Percentiles rank a stretch among this genome's conserved stretches.
Conservation (phyloP, 139 green algal species). For the Chlamydomonas schloesseri region DNA sequence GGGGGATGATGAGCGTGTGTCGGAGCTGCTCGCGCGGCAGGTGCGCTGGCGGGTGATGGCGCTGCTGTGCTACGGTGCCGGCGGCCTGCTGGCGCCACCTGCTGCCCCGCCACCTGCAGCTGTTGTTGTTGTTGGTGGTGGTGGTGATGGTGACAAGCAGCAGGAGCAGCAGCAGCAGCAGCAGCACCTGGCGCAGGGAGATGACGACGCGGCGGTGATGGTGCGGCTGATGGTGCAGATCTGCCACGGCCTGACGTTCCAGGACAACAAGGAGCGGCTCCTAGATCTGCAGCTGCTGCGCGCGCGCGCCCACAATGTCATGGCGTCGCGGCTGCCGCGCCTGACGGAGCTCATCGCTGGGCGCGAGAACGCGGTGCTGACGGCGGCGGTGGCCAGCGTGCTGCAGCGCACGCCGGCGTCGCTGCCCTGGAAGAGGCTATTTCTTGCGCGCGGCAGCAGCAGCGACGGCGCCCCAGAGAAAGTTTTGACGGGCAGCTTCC, state of each 20-base stretch:
- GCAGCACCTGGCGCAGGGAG: no score
- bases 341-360: constrained; percentile 11
- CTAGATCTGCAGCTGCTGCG: constrained; percentile 17
- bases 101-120: constrained; percentile 30
- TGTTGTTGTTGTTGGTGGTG: no score
- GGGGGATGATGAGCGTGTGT: background rate
- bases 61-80: constrained; percentile 35
- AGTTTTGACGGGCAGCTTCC: no score
- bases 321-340: background rate
- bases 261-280: background rate
- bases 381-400: background rate
- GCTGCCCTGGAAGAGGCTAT: no score
- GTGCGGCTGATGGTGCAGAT: constrained; percentile 48
- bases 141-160: constrained; percentile 9
- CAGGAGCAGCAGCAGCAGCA: no score
- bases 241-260: constrained; percentile 50
- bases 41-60: background rate
- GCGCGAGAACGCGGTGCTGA: background rate
- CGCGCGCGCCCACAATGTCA: constrained; percentile 19
- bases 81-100: background rate
- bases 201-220: constrained; percentile 36
- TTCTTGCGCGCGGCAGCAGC: no score
- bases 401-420: background rate
- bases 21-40: constrained; percentile 37
- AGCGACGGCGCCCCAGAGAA: no score